Evolutionary conservation across 495 filamentous ascomycete species (phyloP).

Genomic region (Penicillium desertorum): DNA sequence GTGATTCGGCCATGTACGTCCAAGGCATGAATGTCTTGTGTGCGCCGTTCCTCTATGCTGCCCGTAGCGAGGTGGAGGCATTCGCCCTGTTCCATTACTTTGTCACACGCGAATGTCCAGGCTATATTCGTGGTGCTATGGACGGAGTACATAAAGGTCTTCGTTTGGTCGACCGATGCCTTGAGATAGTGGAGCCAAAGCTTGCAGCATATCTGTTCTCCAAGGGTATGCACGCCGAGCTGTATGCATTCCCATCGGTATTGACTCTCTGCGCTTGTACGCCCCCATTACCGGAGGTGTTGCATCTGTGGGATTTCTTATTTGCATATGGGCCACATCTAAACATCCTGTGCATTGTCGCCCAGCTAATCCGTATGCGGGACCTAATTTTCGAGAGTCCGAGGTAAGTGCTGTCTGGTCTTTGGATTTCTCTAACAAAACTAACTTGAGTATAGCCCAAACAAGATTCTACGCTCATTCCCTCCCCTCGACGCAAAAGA

Average conservation of each 20-base stretch:
- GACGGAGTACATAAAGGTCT: constrained; percentile 94
- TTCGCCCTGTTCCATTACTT: constrained; percentile 89
- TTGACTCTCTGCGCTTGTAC: constrained; percentile 94
- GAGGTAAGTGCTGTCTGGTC: constrained; percentile 59
- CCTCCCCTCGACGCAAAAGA: constrained; percentile 77
- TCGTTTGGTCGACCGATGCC: constrained; percentile 82
- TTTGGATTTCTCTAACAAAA: constrained; percentile 2
- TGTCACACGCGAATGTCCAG: constrained; percentile 84
- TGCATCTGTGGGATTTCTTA: constrained; percentile 96
- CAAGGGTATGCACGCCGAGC: constrained; percentile 84
- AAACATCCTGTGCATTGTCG: constrained; percentile 95
- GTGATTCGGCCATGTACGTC: constrained; percentile 80
- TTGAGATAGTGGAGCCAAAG: constrained; percentile 87
- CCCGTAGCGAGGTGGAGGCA: constrained; percentile 90
- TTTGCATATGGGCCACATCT: constrained; percentile 93
- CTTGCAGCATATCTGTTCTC: constrained; percentile 77
- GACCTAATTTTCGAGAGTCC: constrained; percentile 76
- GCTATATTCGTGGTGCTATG: constrained; percentile 94
- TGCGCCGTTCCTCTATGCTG: constrained; percentile 93
- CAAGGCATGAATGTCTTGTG: constrained; percentile 99
- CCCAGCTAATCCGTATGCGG: constrained; percentile 86
- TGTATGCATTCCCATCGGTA: constrained; percentile 97
- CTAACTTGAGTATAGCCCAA: constrained; percentile 61
- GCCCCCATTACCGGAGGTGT: constrained; percentile 91
- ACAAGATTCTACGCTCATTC: constrained; percentile 86